These are phyloP conservation scores for Hyphodiscus sp. DNA, from an alignment of 2,329 filamentous ascomycete genomes.

Conservation along the genomic window DNA sequence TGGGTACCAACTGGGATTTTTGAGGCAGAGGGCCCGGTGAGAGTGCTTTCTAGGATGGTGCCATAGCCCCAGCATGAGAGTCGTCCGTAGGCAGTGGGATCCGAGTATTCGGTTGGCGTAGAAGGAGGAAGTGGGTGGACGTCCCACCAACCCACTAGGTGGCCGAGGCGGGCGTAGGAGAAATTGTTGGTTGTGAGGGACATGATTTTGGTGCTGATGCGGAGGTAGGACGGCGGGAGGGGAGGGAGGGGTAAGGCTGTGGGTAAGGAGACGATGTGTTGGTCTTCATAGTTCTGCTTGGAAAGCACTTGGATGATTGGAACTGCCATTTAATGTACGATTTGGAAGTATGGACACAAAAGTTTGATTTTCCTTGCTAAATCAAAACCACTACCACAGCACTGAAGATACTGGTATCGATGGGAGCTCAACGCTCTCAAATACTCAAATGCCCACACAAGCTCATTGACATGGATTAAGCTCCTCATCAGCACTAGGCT, in stretches of 20 bases:
- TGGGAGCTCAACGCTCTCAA: no score
- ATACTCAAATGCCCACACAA: no score
- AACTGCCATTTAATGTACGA: neutral
- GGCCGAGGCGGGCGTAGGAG: constrained; percentile 18
- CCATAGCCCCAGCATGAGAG: constrained; percentile 26
- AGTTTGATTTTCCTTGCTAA: neutral
- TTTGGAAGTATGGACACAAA: neutral
- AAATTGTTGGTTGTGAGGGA: constrained; percentile 24
- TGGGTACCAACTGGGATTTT: constrained; percentile 12
- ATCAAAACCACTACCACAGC: no score
- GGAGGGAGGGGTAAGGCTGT: constrained; percentile 11
- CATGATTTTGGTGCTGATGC: constrained; percentile 18
- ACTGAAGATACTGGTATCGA: no score
- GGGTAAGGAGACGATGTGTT: constrained; percentile 20
- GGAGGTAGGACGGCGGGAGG: constrained; percentile 16
- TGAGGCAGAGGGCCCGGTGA: neutral
- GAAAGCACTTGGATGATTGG: constrained; percentile 20
- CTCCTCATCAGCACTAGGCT: no score
- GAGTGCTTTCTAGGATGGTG: constrained; percentile 19
- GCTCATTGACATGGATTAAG: no score
- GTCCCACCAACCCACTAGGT: constrained; percentile 24
- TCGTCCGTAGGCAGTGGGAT: constrained; percentile 19
- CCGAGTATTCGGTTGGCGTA: constrained; percentile 15
- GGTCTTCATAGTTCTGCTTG: constrained; percentile 20
- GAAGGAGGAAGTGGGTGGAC: constrained; percentile 22